Conservation (phyloP, 495 filamentous ascomycete species). For the Tuber brumale region DNA sequence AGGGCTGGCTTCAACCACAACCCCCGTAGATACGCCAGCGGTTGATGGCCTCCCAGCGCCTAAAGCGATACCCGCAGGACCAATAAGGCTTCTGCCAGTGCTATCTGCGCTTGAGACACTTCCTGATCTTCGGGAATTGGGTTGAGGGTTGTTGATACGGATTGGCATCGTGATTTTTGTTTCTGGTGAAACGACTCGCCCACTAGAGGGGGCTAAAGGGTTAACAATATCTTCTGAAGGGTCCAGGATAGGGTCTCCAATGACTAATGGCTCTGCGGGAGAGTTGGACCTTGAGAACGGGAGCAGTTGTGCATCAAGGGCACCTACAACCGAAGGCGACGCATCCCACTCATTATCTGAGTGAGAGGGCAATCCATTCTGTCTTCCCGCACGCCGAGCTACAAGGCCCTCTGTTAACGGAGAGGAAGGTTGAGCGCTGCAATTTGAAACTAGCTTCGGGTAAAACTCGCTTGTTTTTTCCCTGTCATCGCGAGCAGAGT, state of each 20-base stretch:
- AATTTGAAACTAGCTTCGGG: neutral
- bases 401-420: neutral
- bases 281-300: constrained; percentile 4
- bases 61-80: constrained; percentile 25
- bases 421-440: neutral
- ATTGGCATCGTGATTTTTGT: neutral
- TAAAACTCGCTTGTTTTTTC: neutral
- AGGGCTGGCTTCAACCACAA: constrained; percentile 8
- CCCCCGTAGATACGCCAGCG: constrained; percentile 26
- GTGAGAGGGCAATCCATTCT: constrained; percentile 21
- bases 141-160: neutral
- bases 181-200: neutral
- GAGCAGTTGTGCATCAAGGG: neutral
- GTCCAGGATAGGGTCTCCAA: neutral
- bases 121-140: constrained; percentile 9
- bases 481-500: constrained; percentile 46
- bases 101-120: constrained; percentile 30
- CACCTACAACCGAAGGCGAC: neutral
- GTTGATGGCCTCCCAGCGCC: constrained; percentile 26
- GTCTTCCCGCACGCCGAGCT: neutral
- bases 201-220: neutral
- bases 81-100: constrained; percentile 18
- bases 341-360: constrained; percentile 26
- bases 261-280: neutral
- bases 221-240: neutral